These are phyloP conservation scores for Torulaspora gathmanii DNA, from an alignment of 805 yeast species.

Conservation along the genomic window DNA sequence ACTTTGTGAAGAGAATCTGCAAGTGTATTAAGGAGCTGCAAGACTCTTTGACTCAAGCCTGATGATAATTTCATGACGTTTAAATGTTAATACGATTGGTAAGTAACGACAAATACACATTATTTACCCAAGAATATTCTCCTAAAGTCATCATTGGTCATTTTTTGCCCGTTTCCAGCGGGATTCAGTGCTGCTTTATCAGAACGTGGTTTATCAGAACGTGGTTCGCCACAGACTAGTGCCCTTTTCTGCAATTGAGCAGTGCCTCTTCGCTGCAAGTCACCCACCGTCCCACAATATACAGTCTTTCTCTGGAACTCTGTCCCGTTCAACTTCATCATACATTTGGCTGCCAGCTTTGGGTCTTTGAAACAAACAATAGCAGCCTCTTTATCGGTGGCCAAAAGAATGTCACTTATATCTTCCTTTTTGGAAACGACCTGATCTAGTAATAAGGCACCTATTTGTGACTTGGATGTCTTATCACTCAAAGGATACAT, in stretches of 20 bases:
- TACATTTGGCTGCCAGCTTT: constrained; percentile 49
- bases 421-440: constrained; percentile 11
- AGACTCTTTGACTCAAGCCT: constrained; percentile 34
- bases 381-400: constrained; percentile 46
- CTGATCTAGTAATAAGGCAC: constrained; percentile 14
- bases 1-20: constrained; percentile 45
- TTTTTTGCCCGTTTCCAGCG: constrained; percentile 9
- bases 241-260: neutral
- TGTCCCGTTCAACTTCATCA: constrained; percentile 41
- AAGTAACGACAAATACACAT: constrained; percentile 1
- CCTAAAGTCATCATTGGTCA: constrained; percentile 40
- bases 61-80: neutral
- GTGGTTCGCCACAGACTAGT: neutral
- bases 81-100: neutral
- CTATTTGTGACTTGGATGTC: constrained; percentile 22
- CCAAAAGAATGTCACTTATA: constrained; percentile 42
- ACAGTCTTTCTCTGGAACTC: constrained; percentile 36
- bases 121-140: constrained; percentile 33
- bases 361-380: constrained; percentile 44
- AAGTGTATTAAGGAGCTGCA: constrained; percentile 52
- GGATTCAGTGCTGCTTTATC: neutral
- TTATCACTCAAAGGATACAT: constrained; percentile 32
- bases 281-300: constrained; percentile 35
- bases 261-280: constrained; percentile 22
- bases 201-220: neutral